Base-by-base conservation (phyloP, 768 basidiomycete genomes). In the Boletus coccyginus region DNA sequence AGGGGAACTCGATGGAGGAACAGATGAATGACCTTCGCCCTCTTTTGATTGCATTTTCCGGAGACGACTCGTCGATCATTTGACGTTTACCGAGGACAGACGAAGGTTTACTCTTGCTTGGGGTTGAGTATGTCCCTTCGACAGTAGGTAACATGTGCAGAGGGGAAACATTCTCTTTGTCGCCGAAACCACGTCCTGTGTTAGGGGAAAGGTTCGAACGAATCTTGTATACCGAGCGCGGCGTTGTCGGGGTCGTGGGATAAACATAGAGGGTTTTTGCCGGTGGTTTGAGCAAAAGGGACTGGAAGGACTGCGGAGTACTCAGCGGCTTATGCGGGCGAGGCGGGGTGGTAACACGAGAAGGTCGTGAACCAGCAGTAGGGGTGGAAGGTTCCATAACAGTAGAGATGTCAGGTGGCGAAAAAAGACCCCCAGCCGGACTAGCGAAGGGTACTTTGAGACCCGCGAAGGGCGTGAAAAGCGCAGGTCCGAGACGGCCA, bases 91-190 rank as follows among this genome's bases (percentile, higher is more conserved):
- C 75, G 33, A 78, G 67, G 24, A 70, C 51, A 38, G 71, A 66
- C 3, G 41, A 24, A 13, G 59, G 48, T 41, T 58, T 63, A 24
- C 40, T 66, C 49, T 64, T 59, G 31, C 61, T 66, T 6, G 78
- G 76, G 6, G 66, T 67, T 41, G 69, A 59, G 2, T 73, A 75
- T 46, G 81, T 75, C 32, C 79, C 77, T 55, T 86, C 84, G 32
- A 73, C 58, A 21, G 80, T 73, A 38, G 80, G 72, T 46, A 73
- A 67, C 31, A 64, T 55, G 10, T 62, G 62, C 6, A 69, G 58
- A 35, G 82, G 84, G 0, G 79, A 79, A 33, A 69, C 55, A 62
- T 90, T 90, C 66, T 90, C 88, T 70, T 90, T 89, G 67, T 86
- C 70, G 1, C 64, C 66, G 8, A 62, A 61, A 16, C 65, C 68